These are phyloP conservation scores for Auriscalpium vulgare DNA, from an alignment of 768 basidiomycete genomes.

Conservation along the genomic window DNA sequence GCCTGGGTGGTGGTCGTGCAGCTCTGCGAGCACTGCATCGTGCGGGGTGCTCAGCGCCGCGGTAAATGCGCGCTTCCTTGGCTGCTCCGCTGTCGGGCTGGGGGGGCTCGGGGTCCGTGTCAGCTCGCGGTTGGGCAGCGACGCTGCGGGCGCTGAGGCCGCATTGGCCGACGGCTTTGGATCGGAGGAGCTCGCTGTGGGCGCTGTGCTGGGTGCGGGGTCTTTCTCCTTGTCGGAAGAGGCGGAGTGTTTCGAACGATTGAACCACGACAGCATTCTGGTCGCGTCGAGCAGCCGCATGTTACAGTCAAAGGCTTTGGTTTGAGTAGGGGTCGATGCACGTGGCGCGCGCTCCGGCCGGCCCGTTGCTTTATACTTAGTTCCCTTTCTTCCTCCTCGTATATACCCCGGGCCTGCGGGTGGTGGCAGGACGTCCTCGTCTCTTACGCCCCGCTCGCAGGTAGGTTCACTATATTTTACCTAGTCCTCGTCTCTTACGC, in stretches of 20 bases:
- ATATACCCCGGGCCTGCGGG: too few species aligned
- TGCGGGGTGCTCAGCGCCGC: slow-evolving; percentile 45
- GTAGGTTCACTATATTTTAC: too few species aligned
- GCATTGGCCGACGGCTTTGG: not conserved
- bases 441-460: too few species aligned
- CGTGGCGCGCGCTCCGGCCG: too few species aligned
- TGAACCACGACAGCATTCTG: not conserved
- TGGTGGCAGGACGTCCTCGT: too few species aligned
- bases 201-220: not conserved
- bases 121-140: not conserved
- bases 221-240: not conserved
- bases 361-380: too few species aligned
- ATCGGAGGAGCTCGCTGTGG: not conserved
- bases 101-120: not conserved
- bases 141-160: not conserved
- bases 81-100: slow-evolving; percentile 15
- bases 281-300: too few species aligned
- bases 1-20: slow-evolving; percentile 27
- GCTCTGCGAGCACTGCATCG: slow-evolving; percentile 51
- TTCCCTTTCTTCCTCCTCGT: too few species aligned
- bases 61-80: slow-evolving; percentile 16
- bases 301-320: too few species aligned
- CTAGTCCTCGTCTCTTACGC: too few species aligned
- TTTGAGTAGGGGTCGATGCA: too few species aligned
- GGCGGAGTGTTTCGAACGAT: not conserved